phyloP scores from a whole-genome alignment of 208 protist species.

The Naegleria lovaniensis region DNA sequence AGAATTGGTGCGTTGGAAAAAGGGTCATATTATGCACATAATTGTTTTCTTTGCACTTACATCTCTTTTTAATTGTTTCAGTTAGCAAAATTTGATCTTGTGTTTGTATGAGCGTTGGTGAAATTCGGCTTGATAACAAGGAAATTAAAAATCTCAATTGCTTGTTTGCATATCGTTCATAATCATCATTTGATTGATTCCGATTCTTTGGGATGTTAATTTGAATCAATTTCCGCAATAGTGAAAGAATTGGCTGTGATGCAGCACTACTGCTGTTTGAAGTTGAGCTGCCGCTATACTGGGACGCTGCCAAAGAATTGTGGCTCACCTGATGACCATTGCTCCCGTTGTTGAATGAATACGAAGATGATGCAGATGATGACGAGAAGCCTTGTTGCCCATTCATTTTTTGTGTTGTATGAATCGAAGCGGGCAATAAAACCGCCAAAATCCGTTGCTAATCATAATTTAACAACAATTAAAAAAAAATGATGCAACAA shows the following conservation, averaged over 20 bases:
- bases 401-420: too few species aligned
- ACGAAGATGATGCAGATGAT: background rate
- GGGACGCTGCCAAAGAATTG: background rate
- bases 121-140: background rate
- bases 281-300: background rate
- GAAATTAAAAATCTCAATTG: background rate
- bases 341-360: background rate
- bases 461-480: too few species aligned
- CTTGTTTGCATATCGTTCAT: background rate
- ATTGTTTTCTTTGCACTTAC: background rate
- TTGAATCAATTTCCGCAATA: background rate
- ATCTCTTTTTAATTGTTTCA: slow-evolving; percentile 1
- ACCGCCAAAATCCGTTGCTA: too few species aligned
- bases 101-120: background rate
- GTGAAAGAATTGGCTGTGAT: background rate
- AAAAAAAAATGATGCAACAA: too few species aligned
- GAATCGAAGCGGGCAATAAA: too few species aligned
- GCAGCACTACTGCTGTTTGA: background rate
- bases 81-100: background rate
- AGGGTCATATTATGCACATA: background rate
- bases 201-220: background rate
- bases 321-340: too few species aligned
- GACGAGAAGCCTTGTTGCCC: background rate
- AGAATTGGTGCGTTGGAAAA: too few species aligned
- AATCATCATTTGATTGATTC: background rate